Conservation (phyloP, 1,284 basidiomycete species). For the Laetiporus sulphureus region DNA sequence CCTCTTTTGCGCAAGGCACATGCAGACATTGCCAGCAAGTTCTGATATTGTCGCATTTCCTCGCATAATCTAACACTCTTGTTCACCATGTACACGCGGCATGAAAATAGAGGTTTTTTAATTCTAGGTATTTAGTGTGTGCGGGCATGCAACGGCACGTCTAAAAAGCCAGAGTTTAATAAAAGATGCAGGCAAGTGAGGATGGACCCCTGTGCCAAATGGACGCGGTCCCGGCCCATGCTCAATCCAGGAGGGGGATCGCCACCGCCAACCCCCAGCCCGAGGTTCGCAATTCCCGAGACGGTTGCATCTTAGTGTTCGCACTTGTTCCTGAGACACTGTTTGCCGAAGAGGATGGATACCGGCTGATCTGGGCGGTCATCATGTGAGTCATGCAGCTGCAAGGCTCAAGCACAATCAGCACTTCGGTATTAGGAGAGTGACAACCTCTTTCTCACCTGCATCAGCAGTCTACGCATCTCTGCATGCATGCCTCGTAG, state of each 20-base stretch:
- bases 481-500: conserved; percentile 65
- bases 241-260: neutral
- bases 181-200: neutral
- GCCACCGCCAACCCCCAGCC: neutral
- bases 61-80: too few species aligned
- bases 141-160: too few species aligned
- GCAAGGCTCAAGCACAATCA: neutral
- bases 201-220: neutral
- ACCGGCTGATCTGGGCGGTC: neutral
- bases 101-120: too few species aligned
- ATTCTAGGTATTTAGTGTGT: too few species aligned
- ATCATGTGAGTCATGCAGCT: conserved; percentile 7
- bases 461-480: conserved; percentile 76
- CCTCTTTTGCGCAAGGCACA: too few species aligned
- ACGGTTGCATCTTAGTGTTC: too few species aligned
- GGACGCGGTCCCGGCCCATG: neutral
- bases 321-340: too few species aligned
- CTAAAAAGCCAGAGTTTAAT: neutral
- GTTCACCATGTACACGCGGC: too few species aligned
- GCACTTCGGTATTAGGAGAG: neutral
- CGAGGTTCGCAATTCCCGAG: neutral
- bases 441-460: conserved; percentile 40
- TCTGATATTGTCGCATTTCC: too few species aligned
- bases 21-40: too few species aligned
- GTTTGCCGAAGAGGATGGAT: neutral